Evolutionary conservation across 2,329 filamentous ascomycete species (phyloP), one percentile per base, ranked within the genome.

Genomic region (Cladophialophora chaetospira): DNA sequence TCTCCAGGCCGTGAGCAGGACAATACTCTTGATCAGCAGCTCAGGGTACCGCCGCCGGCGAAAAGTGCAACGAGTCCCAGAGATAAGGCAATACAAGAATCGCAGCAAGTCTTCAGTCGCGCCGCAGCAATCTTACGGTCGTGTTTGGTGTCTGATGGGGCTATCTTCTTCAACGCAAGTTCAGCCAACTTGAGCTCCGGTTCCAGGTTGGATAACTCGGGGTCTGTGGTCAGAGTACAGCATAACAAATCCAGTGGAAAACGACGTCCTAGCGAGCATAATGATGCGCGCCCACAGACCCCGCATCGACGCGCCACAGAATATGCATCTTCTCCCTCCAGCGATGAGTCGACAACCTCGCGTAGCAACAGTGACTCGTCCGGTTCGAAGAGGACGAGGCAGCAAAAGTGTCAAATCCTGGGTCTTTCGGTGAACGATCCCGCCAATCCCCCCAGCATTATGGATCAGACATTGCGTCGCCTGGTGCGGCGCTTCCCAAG

Each of bases 401-500:
- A 6, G 23, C 19, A 71, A 62, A 6, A 61, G 68, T 23, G 29
- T 53, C 2, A 55, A 61, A 2, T 40, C 36, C 23, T 61, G 28
- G 60, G 58, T 4, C 45, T 46, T 25, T 52, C 55, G 6, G n/a
- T 46, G 6, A 15, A 21, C 3, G 42, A 53, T 23, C 15, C 40
- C 5, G 38, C 29, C 0, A 53, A 64, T 8, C 53, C 64, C 4
- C 56, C 65, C 8, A 62, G 63, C 2, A 55, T 80, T 1, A 69
- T 74, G 0, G 73, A 78, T 47, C 67, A 60, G 4, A 71, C 78
- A 11, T 66, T 82, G 2, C 65, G 69, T 0, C 68, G 68, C 2
- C 70, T 82, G 4, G 64, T 81, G 1, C 71, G 71, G 10, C 69
- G 73, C 1, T 77, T 82, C 54, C 78, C 78, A 0, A 66, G 70